Evolutionary conservation across 352 stramenopile genomes (phyloP).

Genomic region (Blastocystis sp.): DNA sequence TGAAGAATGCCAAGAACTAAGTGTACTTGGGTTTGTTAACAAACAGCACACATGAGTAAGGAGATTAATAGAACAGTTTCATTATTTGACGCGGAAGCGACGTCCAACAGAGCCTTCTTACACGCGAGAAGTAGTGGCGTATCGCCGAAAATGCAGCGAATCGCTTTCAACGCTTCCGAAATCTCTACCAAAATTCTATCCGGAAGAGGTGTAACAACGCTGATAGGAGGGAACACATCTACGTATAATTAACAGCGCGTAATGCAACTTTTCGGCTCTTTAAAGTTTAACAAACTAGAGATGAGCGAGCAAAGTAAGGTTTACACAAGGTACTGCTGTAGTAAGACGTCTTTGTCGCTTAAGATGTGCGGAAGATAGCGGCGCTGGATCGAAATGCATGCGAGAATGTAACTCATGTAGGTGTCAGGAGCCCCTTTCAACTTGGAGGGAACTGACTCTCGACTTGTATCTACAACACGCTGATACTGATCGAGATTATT

Average conservation of each 20-base stretch:
- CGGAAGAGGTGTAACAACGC: neutral
- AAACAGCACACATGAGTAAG: neutral
- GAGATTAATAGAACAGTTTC: neutral
- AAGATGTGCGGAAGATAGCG: neutral
- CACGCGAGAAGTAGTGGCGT: neutral
- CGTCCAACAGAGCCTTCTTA: neutral
- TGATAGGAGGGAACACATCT: neutral
- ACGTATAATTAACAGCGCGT: neutral
- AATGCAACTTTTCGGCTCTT: neutral
- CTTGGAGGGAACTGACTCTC: neutral
- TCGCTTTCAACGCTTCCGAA: neutral
- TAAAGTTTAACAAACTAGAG: neutral
- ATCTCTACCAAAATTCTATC: neutral
- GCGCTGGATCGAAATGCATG: neutral
- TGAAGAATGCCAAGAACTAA: slow-evolving; percentile 66
- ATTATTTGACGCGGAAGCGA: neutral
- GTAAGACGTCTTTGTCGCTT: neutral
- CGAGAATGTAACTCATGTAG: neutral
- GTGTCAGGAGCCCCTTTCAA: neutral
- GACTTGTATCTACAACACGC: neutral
- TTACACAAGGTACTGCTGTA: neutral
- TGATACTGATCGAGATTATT: slow-evolving; percentile 9
- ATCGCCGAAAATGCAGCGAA: neutral
- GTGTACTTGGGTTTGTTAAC: neutral
- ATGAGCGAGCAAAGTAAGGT: neutral